Evolutionary conservation across 2,329 filamentous ascomycete species (phyloP), one percentile per base, ranked within the genome.

Genomic region (Exophiala sideris): DNA sequence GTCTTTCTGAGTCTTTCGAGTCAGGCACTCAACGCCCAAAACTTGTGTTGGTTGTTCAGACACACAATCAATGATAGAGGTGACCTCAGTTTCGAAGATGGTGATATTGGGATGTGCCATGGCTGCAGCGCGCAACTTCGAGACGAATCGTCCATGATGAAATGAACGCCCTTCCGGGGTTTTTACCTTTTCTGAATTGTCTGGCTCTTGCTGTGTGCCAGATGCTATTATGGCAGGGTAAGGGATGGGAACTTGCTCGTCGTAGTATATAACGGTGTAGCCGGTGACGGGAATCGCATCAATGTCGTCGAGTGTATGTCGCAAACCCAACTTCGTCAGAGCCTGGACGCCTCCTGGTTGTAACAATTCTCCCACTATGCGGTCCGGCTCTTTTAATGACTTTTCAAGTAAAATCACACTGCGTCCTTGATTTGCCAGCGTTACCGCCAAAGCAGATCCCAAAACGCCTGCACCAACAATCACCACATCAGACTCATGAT

Each of bases 71-170:
- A 99, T 81, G 5, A 91, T 80, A 48, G 83, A 84, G 40, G 83
- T 86, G 16, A 87, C 94, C 62, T 91, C 92, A 10, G 90, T 94
- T 76, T 99, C 94, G 62, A 97, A 81, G 29, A 97, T 82, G 18
- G 87, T 91, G 64, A 99, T 90, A 68, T 96, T 96, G 59, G 85
- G 79, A 66, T 91, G 86, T 14, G 73, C 78, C 67, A 84, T 74
- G 53, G 91, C 94, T 21, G 89, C 86, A 64, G 80, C 79, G 56
- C 94, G 84, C 61, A 99, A 76, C 68, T 89, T 85, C 72, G 80
- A 83, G 65, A 99, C 90, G 73, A 99, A 96, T 63, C 90, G 84
- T 44, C 94, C 94, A 73, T 99, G 94, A 76, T 99, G 94, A 70
- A 99, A 99, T 44, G 82, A 82, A 58, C 87, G 79, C 36, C 94